phyloP scores from a whole-genome alignment of 73 alveolate genomes.

The Diophrys sp. region DNA sequence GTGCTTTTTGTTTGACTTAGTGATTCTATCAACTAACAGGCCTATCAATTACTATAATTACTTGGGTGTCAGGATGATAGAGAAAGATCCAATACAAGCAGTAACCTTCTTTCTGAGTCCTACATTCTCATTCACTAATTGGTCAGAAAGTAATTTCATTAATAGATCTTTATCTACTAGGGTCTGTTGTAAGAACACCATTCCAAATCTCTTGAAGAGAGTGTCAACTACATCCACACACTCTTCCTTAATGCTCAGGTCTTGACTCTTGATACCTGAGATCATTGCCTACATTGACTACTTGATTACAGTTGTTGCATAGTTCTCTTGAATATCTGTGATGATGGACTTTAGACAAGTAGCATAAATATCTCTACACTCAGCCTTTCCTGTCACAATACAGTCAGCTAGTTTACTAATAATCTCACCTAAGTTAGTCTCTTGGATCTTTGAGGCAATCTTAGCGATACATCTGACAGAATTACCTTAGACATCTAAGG shows the following conservation, averaged over 20 bases:
- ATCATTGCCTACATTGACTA: slow-evolving; percentile 35
- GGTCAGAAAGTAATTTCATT: slow-evolving; percentile 36
- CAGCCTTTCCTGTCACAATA: slow-evolving; percentile 57
- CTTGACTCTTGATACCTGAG: slow-evolving; percentile 31
- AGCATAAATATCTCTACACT: slow-evolving; percentile 74
- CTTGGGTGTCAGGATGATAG: slow-evolving; percentile 65
- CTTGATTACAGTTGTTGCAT: slow-evolving; percentile 53
- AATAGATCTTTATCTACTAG: slow-evolving; percentile 52
- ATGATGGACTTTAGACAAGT: slow-evolving; percentile 70
- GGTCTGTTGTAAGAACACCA: slow-evolving; percentile 27
- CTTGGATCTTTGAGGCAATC: slow-evolving; percentile 64
- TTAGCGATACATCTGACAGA: slow-evolving; percentile 76
- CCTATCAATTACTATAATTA: slow-evolving; percentile 51
- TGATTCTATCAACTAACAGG: slow-evolving; percentile 39
- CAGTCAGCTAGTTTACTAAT: slow-evolving; percentile 62
- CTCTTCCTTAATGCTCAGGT: slow-evolving; percentile 54
- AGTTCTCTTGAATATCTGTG: slow-evolving; percentile 61
- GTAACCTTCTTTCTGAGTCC: slow-evolving; percentile 69
- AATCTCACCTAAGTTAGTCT: slow-evolving; percentile 58
- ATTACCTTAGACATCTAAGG: slow-evolving; percentile 73
- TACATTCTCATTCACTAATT: slow-evolving; percentile 47
- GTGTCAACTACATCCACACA: slow-evolving; percentile 60
- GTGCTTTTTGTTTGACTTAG: slow-evolving; percentile 41
- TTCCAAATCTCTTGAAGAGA: slow-evolving; percentile 62
- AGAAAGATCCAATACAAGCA: slow-evolving; percentile 71